Conservation (phyloP, 139 green algal species). For the Mychonastes homosphaera region DNA sequence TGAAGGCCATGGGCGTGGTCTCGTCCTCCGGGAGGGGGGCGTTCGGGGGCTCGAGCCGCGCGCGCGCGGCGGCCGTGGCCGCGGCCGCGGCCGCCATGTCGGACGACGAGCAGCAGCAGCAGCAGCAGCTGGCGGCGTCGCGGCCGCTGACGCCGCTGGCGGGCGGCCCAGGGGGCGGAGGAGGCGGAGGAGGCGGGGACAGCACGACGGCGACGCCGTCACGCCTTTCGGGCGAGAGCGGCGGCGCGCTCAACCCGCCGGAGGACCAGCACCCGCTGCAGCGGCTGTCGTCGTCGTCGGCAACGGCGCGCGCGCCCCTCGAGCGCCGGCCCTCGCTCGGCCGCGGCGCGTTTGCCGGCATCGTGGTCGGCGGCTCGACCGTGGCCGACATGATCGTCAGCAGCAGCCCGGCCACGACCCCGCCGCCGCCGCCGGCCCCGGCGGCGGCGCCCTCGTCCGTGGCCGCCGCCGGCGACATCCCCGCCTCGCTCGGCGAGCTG, state of each 20-base stretch:
- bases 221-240: not conserved
- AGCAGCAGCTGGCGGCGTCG: not conserved
- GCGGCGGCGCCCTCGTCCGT: not conserved
- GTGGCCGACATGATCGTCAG: not conserved
- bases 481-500: not conserved
- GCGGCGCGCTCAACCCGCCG: too few relatives aligned
- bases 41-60: too few relatives aligned
- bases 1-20: too few relatives aligned
- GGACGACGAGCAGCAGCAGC: slow-evolving; percentile 8
- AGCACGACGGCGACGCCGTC: slow-evolving; percentile 3
- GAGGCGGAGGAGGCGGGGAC: slow-evolving; percentile 1
- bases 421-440: not conserved
- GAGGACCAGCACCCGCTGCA: not conserved
- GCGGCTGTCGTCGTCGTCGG: not conserved
- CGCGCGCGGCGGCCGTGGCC: not conserved
- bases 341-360: too few relatives aligned
- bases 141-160: not conserved
- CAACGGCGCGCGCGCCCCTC: too few relatives aligned
- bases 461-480: not conserved
- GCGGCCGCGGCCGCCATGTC: not conserved
- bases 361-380: not conserved
- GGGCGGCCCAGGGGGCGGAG: not conserved
- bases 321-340: too few relatives aligned
- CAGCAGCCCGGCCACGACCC: not conserved
- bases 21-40: too few relatives aligned